Evolutionary conservation across 192 early-diverging fungal species (phyloP), one percentile per base, ranked within the genome.

Genomic region (Linnemannia hyalina): DNA sequence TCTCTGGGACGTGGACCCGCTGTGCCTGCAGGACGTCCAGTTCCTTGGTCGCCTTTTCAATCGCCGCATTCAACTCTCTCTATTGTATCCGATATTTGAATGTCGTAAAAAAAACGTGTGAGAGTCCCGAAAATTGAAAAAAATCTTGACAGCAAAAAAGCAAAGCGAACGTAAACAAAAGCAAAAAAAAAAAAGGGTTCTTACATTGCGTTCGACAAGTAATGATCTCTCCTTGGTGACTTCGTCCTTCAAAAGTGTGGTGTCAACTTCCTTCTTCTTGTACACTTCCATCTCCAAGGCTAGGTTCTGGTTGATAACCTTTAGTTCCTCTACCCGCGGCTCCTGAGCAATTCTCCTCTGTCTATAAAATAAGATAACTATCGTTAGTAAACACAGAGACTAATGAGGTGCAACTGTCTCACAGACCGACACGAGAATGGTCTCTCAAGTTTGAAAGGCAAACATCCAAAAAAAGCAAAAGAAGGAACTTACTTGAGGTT

Each of bases 251-350:
- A 60, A 72, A 26, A 32, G 32, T 8, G 73, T 77, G 20, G 60
- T 40, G 10, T 77, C 63, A 44, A 38, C 20, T 26, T 86, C 84
- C n/a, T 68, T 44, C 52, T 60, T 70, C 68, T 86, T 80, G 42
- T 47, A 76, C 15, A 52, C 71, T 41, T 80, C 75, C 38, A 86
- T 20, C 44, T 86, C 75, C 49, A n/a, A 26, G 23, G 75, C 84
- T 70, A 77, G 36, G 18, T 44, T 22, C 41, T 81, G 73, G 35
- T 86, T 86, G 16, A 46, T 32, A 23, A 44, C 35, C 47, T 81
- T 86, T 35, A 26, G 20, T 75, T 86, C 84, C n/a, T 86, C 84
- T 7, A 86, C 75, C 36, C 70, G 49, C 41, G 84, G 84, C 46
- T 77, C 79, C 29, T 86, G 70, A 29, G 68, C 75, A 9, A 55